Evolutionary conservation across 176 grass and related monocot genomes (phyloP), one percentile per base, ranked within the genome.

Genomic region (Paspalum vaginatum): DNA sequence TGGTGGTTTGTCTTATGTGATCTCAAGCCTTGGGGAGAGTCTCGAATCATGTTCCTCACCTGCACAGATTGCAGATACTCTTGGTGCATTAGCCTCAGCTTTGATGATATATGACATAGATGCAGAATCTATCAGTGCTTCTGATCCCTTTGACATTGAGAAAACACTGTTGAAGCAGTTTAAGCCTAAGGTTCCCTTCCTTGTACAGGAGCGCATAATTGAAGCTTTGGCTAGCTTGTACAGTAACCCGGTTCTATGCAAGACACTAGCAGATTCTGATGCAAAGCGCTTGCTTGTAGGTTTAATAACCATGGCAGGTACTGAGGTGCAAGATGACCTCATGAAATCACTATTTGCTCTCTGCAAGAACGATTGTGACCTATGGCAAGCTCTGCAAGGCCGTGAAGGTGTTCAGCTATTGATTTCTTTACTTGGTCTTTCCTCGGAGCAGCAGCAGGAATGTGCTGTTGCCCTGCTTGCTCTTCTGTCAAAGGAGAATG

Each of bases 201-300:
- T 96, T 62, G 97, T 99, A 24, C 88, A 93, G 86, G 97, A 99
- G 61, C 92, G 97, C 57, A 88, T 95, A 82, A 99, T 99, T 83
- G 97, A 99, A 93, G 93, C 97, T 77, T 88, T 99, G 81, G 97
- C 97, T 38, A 99, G 97, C 83, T 93, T 99, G 85, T 99, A 99
- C 61, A 88, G 97, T 50, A 99, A 99, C 68, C 78, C 84, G 32
- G 87, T 96, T 90, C 88, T 99, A 71, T 91, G 92, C 74, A 96
- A 91, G 77, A 77, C 83, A 26, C 93, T 99, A 56, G 81, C 79
- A 64, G 88, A 91, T 90, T 89, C 93, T 82, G 93, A 99, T 87
- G 97, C 97, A 77, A 99, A 99, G 65, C 93, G 64, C 50, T 76
- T 93, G 67, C 93, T 99, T 90, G 93, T 93, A 60, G 88, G 93